Evolutionary conservation across 768 basidiomycete genomes (phyloP).

Genomic region (Naganishia randhawae): DNA sequence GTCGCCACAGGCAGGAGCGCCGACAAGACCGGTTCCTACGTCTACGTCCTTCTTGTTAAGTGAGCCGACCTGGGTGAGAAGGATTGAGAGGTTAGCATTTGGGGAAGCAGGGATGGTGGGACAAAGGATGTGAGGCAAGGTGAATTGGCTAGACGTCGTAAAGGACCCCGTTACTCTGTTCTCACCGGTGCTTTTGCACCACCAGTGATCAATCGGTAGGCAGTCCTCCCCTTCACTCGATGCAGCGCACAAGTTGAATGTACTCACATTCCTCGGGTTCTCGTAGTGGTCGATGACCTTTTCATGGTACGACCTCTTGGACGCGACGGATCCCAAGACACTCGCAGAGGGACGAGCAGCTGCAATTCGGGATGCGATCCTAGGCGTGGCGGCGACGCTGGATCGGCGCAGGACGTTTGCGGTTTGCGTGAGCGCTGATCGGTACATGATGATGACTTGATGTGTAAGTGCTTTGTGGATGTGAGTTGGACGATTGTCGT

Average conservation of each 20-base stretch:
- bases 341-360: background rate
- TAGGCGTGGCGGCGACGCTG: constrained; percentile 13
- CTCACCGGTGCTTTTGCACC: background rate
- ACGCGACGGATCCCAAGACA: constrained; percentile 9
- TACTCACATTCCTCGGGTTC: constrained; percentile 86
- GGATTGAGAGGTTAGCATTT: too few species aligned
- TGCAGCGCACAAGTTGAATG: background rate
- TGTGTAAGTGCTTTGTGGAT: background rate
- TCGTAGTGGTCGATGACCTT: constrained; percentile 89
- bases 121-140: background rate
- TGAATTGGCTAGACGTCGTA: background rate
- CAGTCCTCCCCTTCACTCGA: background rate
- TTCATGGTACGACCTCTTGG: constrained; percentile 76
- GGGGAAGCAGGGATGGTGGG: background rate
- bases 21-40: constrained; percentile 96
- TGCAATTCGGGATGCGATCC: constrained; percentile 12
- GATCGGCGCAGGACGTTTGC: constrained; percentile 16
- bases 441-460: background rate
- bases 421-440: constrained; percentile 16
- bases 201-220: background rate
- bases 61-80: constrained; percentile 75
- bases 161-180: background rate
- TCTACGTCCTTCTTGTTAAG: constrained; percentile 84
- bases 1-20: constrained; percentile 89
- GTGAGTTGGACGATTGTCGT: too few species aligned